Conservation (phyloP, 768 basidiomycete genomes). For the Rubroboletus satanas region DNA sequence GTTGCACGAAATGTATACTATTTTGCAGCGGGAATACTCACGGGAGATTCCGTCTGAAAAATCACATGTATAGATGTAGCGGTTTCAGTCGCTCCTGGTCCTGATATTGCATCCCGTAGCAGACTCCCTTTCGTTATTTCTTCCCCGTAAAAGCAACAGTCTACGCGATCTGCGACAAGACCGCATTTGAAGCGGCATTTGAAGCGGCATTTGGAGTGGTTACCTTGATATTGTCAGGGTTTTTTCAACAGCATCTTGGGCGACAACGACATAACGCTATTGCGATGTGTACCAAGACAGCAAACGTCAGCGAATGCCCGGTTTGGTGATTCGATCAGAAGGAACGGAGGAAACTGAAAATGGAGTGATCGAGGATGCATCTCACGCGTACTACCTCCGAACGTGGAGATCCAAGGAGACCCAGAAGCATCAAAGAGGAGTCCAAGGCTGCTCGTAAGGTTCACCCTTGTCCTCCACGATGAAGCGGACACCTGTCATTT, state of each 20-base stretch:
- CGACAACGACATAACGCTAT: constrained; percentile 54
- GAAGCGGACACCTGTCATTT: constrained; percentile 48
- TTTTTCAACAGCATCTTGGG: constrained; percentile 55
- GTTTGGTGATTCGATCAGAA: not conserved
- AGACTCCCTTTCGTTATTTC: not conserved
- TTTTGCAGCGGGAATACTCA: not conserved
- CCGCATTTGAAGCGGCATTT: constrained; percentile 43
- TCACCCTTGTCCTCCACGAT: constrained; percentile 66
- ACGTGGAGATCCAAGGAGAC: constrained; percentile 61
- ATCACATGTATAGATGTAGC: not conserved
- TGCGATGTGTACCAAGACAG: not conserved
- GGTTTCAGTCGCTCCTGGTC: not conserved
- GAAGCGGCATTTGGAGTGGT: constrained; percentile 53
- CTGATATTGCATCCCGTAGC: not conserved
- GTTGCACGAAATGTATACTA: not conserved
- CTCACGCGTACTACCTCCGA: constrained; percentile 51
- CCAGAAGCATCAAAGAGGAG: constrained; percentile 59
- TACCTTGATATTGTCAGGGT: constrained; percentile 44
- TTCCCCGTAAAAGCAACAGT: not conserved
- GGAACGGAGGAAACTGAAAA: not conserved
- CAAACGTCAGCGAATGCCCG: not conserved
- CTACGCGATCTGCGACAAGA: constrained; percentile 37
- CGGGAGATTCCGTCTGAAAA: not conserved
- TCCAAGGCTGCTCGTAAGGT: constrained; percentile 51
- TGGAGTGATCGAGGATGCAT: too few relatives aligned